Evolutionary conservation across 495 filamentous ascomycete species (phyloP), one percentile per base, ranked within the genome.

Genomic region (Bryoglossum gracile): DNA sequence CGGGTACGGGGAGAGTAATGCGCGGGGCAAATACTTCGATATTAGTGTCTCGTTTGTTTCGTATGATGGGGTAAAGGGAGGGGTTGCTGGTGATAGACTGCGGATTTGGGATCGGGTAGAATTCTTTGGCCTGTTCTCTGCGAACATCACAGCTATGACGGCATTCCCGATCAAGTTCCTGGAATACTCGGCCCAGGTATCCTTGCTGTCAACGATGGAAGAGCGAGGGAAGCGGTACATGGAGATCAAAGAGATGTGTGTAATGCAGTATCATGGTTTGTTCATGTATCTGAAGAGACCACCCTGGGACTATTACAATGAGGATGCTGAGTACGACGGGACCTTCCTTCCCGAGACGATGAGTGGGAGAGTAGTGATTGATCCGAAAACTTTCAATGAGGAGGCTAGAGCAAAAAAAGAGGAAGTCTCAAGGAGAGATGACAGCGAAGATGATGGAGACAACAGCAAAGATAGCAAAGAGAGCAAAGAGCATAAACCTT

Each of bases 341-440:
- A 46, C 58, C 5, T 66, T 57, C 53, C 40, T 59, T 3, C 57
- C 61, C n/a, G 54, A 51, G 16, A 61, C 55, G n/a, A 54, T 51
- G 32, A 62, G 45, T 10, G 65, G 64, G 1, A 47, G 65, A 34
- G 47, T 67, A 8, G 53, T 68, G 4, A 47, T 68, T n/a, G 65
- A 68, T 33, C 48, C 46, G 8, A 64, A 61, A 44, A 66, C 64
- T 5, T 68, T 68, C 42, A 43, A 58, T 8, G 65, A 68, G 26
- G 67, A 71, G 33, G 36, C 47, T 2, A 25, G 37, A 16, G 28
- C 23, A 2, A 50, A 25, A 26, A 50, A 50, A 35, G 47, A 50
- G 35, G 23, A 32, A 33, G 16, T 50, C 18, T 14, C 9, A 8
- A 25, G 14, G 3, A 19, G 35, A 17, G 36, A 50, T 8, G 30